Evolutionary conservation across 805 yeast species (phyloP).

Genomic region (Pichia ethanolica): DNA sequence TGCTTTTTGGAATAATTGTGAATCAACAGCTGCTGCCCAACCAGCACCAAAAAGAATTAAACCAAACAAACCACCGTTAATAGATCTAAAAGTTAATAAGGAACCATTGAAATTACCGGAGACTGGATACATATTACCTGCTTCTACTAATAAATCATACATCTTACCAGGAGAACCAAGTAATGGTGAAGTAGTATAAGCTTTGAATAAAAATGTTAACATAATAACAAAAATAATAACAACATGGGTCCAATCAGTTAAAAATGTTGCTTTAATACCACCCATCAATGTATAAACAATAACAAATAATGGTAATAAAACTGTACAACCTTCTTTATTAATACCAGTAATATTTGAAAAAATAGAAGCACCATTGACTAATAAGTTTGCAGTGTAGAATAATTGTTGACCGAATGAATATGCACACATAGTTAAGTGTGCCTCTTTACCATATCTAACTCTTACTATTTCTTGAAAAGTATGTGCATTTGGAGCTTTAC

Average conservation of each 20-base stretch:
- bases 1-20: constrained; percentile 31
- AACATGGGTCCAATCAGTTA: constrained; percentile 34
- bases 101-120: constrained; percentile 18
- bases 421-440: constrained; percentile 23
- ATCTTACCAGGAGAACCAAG: constrained; percentile 31
- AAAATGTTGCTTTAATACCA: constrained; percentile 34
- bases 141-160: constrained; percentile 27
- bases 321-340: constrained; percentile 28
- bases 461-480: constrained; percentile 29
- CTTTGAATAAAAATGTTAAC: constrained; percentile 22
- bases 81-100: constrained; percentile 21
- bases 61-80: constrained; percentile 24
- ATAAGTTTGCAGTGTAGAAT: constrained; percentile 27
- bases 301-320: constrained; percentile 31
- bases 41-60: constrained; percentile 29
- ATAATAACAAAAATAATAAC: constrained; percentile 29
- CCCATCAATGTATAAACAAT: constrained; percentile 32
- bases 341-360: constrained; percentile 29
- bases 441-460: constrained; percentile 26
- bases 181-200: constrained; percentile 24
- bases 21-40: constrained; percentile 29
- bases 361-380: constrained; percentile 30
- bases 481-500: constrained; percentile 31
- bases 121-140: constrained; percentile 18
- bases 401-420: constrained; percentile 24